A percentile compares a stretch with the other conserved stretches of the same genome.
Conservation (phyloP, 768 basidiomycete genomes). For the Suillus plorans region DNA sequence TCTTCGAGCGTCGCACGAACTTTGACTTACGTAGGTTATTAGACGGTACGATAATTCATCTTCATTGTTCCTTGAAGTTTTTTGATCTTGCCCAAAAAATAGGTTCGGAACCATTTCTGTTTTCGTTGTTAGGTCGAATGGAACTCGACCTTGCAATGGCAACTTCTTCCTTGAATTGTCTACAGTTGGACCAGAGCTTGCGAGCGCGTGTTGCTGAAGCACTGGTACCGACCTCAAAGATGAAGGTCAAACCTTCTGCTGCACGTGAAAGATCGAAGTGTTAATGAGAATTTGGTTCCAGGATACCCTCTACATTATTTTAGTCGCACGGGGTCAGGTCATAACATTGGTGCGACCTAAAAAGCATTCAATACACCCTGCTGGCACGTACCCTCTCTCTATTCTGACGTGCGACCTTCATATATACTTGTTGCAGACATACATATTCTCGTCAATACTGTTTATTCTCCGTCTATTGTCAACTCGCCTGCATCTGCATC, state of each 20-base stretch:
- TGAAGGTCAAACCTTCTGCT: conserved; percentile 51
- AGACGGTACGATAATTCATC: conserved; percentile 43
- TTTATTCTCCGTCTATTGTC: conserved; percentile 76
- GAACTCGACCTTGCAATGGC: conserved; percentile 82
- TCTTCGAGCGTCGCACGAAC: conserved; percentile 88
- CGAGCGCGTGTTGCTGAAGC: conserved; percentile 77
- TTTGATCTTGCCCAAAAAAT: not conserved
- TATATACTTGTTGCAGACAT: conserved; percentile 50
- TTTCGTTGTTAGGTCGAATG: conserved; percentile 64
- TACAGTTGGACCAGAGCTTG: conserved; percentile 68
- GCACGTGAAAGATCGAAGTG: not conserved
- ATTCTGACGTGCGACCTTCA: not conserved
- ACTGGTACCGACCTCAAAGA: conserved; percentile 77
- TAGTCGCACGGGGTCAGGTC: conserved; percentile 76
- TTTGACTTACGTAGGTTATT: conserved; percentile 83
- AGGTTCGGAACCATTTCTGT: conserved; percentile 85
- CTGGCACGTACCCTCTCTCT: conserved; percentile 48
- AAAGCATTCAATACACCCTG: conserved; percentile 94
- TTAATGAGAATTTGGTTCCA: conserved; percentile 28
- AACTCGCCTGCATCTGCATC: conserved; percentile 80
- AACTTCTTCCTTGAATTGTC: conserved; percentile 77
- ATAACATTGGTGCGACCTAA: conserved; percentile 86
- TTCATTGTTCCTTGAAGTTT: not conserved
- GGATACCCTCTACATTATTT: conserved; percentile 90
- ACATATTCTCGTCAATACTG: conserved; percentile 89